Evolutionary conservation across 371 early-diverging fungal genomes (phyloP), one percentile per base, ranked within the genome.

Genomic region (Apophysomyces trapeziformis): DNA sequence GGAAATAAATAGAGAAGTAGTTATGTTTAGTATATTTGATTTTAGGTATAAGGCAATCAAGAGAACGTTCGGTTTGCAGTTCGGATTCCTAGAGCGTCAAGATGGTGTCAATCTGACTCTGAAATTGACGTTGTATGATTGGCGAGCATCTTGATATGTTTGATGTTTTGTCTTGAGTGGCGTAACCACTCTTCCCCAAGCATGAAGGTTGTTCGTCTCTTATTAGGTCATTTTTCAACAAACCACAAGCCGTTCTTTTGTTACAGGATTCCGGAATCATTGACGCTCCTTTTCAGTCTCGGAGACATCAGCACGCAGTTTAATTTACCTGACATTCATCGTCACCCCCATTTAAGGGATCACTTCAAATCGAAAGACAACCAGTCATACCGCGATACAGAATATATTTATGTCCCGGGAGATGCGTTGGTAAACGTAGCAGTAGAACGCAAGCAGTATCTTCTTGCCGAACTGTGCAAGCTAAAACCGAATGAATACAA

Each of bases 391-490:
- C 66, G 63, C 38, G 64, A 63, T 60, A 32, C 43, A 4, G 57
- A 69, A 12, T 65, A 71, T 46, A 38, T 65, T 9, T 69, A 66
- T 61, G 41, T 67, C 32, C 50, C 63, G 26, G 65, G 71, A 12
- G 57, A 68, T 36, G 61, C 68, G 0, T 38, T 75, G 39, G 66
- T 62, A 1, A 63, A 71, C 43, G 58, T 65, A 14, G 75, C 75
- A 7, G 67, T 68, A 7, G 66, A 65, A 21, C 62, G 68, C 37
- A 71, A 69, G 59, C 68, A 70, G 56, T 75, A 68, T 26, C 64
- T 68, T 11, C 58, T 80, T 32, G 78, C 77, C 18, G 80, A 80
- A 57, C 68, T 80, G 8, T 80, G 80, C 37, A 80, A 80, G 56
- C 59, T 80, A n/a, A 80, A 77, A 38, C 68, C 68, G 18, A 69